These are phyloP conservation scores for Mucor velutinosus DNA, from an alignment of 371 early-diverging fungal genomes.

Conservation along the genomic window DNA sequence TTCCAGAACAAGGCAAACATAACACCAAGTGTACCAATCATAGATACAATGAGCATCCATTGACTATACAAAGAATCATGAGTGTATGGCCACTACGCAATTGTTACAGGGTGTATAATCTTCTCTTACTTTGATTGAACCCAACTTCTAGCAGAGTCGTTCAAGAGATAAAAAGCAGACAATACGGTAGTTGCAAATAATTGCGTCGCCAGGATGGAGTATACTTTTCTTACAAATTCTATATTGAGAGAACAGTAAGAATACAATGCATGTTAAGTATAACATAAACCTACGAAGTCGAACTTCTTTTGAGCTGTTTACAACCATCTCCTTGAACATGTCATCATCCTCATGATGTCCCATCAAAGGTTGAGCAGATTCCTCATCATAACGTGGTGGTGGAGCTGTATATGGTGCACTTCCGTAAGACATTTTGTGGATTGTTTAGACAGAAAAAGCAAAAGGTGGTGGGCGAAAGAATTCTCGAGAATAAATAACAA, in stretches of 20 bases:
- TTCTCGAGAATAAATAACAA: neutral
- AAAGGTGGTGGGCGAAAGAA: neutral
- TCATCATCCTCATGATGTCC: slow-evolving; percentile 49
- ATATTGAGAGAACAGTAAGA: neutral
- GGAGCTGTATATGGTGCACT: slow-evolving; percentile 38
- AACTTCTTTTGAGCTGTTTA: slow-evolving; percentile 59
- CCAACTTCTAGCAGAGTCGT: slow-evolving; percentile 47
- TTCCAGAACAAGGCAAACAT: slow-evolving; percentile 65
- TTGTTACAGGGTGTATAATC: neutral
- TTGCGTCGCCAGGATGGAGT: slow-evolving; percentile 73
- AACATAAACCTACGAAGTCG: slow-evolving; percentile 46
- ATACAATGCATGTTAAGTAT: neutral
- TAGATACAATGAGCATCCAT: slow-evolving; percentile 47
- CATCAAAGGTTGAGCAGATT: slow-evolving; percentile 40
- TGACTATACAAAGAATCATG: slow-evolving; percentile 18
- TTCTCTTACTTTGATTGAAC: slow-evolving; percentile 58
- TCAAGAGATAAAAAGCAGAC: slow-evolving; percentile 63
- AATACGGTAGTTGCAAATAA: slow-evolving; percentile 61
- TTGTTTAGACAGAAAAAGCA: neutral
- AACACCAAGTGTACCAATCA: slow-evolving; percentile 49
- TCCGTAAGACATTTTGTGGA: slow-evolving; percentile 24
- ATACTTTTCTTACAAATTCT: slow-evolving; percentile 83
- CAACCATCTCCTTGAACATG: slow-evolving; percentile 60
- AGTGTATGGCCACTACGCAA: neutral
- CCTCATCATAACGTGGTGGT: slow-evolving; percentile 51